A percentile compares a stretch with the other conserved stretches of the same genome.
phyloP scores from a whole-genome alignment of 2,329 filamentous ascomycete species.

The Acephala macrosclerotiorum region DNA sequence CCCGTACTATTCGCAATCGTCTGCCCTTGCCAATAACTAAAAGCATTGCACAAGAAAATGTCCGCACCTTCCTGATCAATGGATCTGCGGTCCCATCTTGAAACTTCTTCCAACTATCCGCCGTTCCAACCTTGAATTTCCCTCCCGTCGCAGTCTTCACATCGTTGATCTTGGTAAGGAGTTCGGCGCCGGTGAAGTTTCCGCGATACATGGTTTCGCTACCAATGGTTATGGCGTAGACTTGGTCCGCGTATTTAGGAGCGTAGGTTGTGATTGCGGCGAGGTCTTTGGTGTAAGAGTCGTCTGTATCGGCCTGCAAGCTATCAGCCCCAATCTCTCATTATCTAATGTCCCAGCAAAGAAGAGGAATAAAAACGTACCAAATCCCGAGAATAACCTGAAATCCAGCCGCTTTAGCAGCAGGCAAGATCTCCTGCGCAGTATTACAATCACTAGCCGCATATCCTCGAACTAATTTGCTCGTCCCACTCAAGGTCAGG shows the following conservation, averaged over 20 bases:
- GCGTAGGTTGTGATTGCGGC: constrained; percentile 60
- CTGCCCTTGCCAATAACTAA: constrained; percentile 76
- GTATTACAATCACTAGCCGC: constrained; percentile 71
- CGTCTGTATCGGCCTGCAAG: constrained; percentile 65
- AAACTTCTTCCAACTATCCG: constrained; percentile 78
- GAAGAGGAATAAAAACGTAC: constrained; percentile 52
- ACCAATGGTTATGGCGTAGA: constrained; percentile 75
- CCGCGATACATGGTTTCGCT: constrained; percentile 75
- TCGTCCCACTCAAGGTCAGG: constrained; percentile 59
- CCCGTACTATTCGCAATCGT: constrained; percentile 60
- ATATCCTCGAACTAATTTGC: constrained; percentile 70
- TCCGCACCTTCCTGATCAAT: constrained; percentile 63
- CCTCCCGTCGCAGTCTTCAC: constrained; percentile 62
- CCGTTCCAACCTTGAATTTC: constrained; percentile 67
- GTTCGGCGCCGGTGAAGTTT: constrained; percentile 66
- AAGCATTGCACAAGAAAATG: constrained; percentile 70
- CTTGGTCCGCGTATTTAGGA: constrained; percentile 59
- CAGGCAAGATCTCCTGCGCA: constrained; percentile 67
- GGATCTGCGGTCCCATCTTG: constrained; percentile 72
- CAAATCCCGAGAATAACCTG: constrained; percentile 76
- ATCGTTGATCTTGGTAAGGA: constrained; percentile 67
- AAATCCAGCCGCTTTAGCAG: constrained; percentile 69
- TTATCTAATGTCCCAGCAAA: too few species aligned
- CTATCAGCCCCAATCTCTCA: constrained; percentile 12
- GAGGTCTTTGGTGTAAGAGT: constrained; percentile 67